A percentile compares a stretch with the other conserved stretches of the same genome.
Evolutionary conservation across 495 filamentous ascomycete species (phyloP).

Genomic region (Penicillium salamii): DNA sequence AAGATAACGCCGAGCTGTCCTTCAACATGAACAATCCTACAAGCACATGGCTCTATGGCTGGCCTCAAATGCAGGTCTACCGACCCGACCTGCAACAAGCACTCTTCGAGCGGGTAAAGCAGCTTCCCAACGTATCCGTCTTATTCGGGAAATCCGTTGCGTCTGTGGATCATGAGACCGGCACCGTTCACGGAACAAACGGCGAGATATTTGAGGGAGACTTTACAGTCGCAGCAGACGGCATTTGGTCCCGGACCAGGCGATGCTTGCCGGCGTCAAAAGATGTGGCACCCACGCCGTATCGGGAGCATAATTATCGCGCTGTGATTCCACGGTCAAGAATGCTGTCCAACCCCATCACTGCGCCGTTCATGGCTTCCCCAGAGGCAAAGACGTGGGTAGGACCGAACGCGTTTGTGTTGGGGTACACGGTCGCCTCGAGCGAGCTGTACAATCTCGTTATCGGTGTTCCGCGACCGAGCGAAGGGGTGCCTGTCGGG

Average conservation of each 20-base stretch:
- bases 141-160: slow-evolving; percentile 9
- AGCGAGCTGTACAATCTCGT: slow-evolving; percentile 11
- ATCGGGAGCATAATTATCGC: slow-evolving; percentile 14
- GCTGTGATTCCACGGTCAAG: slow-evolving; percentile 13
- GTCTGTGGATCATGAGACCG: slow-evolving; percentile 7
- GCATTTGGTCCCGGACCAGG: slow-evolving; percentile 11
- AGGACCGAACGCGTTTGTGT: slow-evolving; percentile 7
- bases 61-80: slow-evolving; percentile 14
- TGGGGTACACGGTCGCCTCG: slow-evolving; percentile 12
- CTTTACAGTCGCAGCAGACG: slow-evolving; percentile 14
- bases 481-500: slow-evolving; percentile 9
- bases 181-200: slow-evolving; percentile 7
- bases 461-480: slow-evolving; percentile 11
- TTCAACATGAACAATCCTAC: slow-evolving; percentile 15
- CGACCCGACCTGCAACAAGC: slow-evolving; percentile 13
- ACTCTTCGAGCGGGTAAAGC: slow-evolving; percentile 11
- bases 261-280: slow-evolving; percentile 14
- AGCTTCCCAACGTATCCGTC: slow-evolving; percentile 9
- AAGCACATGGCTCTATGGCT: slow-evolving; percentile 14
- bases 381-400: slow-evolving; percentile 9
- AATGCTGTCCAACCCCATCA: slow-evolving; percentile 13
- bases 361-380: slow-evolving; percentile 13
- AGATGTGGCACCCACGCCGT: slow-evolving; percentile 11
- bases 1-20: slow-evolving; percentile 11
- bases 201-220: slow-evolving; percentile 10